Percentiles rank a stretch among this genome's conserved stretches.
These are phyloP conservation scores for Calocera viscosa DNA, from an alignment of 768 basidiomycete species.

Conservation along the genomic window DNA sequence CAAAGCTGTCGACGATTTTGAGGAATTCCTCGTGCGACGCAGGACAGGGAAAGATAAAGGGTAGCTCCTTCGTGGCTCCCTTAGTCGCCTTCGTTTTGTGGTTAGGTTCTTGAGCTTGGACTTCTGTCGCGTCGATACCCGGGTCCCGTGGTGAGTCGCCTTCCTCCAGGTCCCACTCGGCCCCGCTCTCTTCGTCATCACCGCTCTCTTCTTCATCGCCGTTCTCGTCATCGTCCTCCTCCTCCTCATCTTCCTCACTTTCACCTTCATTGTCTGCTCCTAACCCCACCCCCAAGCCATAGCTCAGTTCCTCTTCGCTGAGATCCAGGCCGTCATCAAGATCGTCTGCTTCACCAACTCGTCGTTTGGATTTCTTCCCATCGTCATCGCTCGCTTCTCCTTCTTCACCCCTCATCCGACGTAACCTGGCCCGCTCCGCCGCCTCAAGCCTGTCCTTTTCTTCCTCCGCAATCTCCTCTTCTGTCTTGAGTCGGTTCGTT, in stretches of 20 bases:
- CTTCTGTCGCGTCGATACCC: conserved; percentile 14
- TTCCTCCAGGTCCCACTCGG: conserved; percentile 25
- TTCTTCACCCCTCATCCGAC: conserved; percentile 76
- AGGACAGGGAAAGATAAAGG: conserved; percentile 88
- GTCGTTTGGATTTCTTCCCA: conserved; percentile 20
- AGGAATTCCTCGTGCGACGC: conserved; percentile 76
- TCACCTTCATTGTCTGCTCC: conserved; percentile 34
- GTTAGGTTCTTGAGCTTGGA: neutral
- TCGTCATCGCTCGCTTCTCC: conserved; percentile 47
- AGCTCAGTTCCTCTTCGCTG: conserved; percentile 17
- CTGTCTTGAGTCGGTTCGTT: conserved; percentile 90
- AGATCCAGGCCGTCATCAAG: conserved; percentile 17
- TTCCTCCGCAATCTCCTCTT: conserved; percentile 82
- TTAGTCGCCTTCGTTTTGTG: conserved; percentile 11
- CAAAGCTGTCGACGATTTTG: conserved; percentile 58
- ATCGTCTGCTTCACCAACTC: conserved; percentile 15
- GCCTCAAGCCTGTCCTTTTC: conserved; percentile 77
- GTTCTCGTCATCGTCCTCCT: conserved; percentile 34
- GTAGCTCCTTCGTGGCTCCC: conserved; percentile 46
- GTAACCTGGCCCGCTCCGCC: conserved; percentile 62
- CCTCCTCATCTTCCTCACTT: conserved; percentile 28
- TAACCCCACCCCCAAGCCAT: conserved; percentile 11
- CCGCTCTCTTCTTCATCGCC: conserved; percentile 28
- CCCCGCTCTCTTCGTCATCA: conserved; percentile 13
- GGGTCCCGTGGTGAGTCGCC: conserved; percentile 13